A percentile compares a stretch with the other conserved stretches of the same genome.
These are phyloP conservation scores for Mycena crocata DNA, from an alignment of 768 basidiomycete species.

Conservation along the genomic window DNA sequence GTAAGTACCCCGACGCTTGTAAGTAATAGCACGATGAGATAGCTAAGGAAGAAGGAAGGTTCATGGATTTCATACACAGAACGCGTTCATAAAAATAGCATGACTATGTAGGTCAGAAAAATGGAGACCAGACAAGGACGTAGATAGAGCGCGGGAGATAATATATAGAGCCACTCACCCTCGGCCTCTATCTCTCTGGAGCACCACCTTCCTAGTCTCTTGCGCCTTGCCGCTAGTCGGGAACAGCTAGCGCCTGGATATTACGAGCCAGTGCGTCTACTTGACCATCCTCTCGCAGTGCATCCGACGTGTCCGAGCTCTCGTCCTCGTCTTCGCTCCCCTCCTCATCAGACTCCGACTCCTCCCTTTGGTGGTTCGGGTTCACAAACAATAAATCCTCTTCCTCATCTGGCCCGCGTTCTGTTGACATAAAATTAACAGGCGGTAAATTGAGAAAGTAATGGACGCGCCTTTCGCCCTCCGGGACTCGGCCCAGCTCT, in stretches of 20 bases:
- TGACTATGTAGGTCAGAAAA: too few relatives aligned
- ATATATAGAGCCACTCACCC: background rate
- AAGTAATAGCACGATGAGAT: too few relatives aligned
- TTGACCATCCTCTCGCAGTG: background rate
- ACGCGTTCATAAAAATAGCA: too few relatives aligned
- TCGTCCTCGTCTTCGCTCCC: slow-evolving; percentile 37
- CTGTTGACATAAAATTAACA: slow-evolving; percentile 24
- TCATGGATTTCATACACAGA: too few relatives aligned
- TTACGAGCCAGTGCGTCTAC: slow-evolving; percentile 14
- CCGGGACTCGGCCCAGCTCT: slow-evolving; percentile 68
- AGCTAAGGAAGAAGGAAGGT: too few relatives aligned
- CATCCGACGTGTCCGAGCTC: background rate
- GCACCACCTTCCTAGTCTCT: too few relatives aligned
- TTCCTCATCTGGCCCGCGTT: slow-evolving; percentile 46
- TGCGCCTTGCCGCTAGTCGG: slow-evolving; percentile 6
- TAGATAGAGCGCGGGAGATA: background rate
- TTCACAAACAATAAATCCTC: slow-evolving; percentile 78
- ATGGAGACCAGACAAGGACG: background rate
- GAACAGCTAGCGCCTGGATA: slow-evolving; percentile 7
- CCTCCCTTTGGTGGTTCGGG: slow-evolving; percentile 74
- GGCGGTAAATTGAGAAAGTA: background rate
- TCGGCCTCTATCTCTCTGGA: too few relatives aligned
- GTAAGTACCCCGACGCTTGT: too few relatives aligned
- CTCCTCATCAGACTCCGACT: slow-evolving; percentile 6
- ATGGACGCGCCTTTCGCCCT: slow-evolving; percentile 57